Conservation (phyloP, 441 rosid species). For the Brassica hybrid region DNA sequence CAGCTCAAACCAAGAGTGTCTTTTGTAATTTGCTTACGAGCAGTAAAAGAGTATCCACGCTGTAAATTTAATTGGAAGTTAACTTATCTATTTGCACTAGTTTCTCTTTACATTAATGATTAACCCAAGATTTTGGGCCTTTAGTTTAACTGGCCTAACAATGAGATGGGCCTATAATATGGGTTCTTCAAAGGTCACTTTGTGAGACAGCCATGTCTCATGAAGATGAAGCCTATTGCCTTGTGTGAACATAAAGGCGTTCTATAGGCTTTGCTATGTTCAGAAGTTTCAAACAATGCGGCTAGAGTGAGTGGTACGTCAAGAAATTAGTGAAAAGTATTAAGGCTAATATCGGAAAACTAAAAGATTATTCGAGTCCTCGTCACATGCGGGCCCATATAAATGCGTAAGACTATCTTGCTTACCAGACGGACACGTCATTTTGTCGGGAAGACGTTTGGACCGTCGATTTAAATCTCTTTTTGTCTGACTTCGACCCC, state of each 20-base stretch:
- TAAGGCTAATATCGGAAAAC: slow-evolving; percentile 25
- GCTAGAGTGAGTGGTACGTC: slow-evolving; percentile 26
- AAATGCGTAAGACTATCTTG: slow-evolving; percentile 40
- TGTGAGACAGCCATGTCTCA: not conserved
- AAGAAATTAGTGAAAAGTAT: not conserved
- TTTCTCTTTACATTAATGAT: not conserved
- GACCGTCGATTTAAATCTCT: slow-evolving; percentile 41
- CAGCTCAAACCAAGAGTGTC: slow-evolving; percentile 25
- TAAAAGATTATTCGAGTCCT: slow-evolving; percentile 12
- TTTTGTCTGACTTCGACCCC: slow-evolving; percentile 33
- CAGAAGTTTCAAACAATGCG: slow-evolving; percentile 27
- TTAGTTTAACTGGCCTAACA: not conserved
- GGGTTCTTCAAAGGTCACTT: not conserved
- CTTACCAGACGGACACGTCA: slow-evolving; percentile 44
- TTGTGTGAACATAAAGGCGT: not conserved
- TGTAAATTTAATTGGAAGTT: slow-evolving; percentile 19
- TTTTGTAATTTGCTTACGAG: slow-evolving; percentile 13
- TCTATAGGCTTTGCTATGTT: not conserved
- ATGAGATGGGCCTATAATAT: not conserved
- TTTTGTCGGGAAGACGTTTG: slow-evolving; percentile 38
- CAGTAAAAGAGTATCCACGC: not conserved
- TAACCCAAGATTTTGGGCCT: not conserved
- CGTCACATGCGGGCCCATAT: slow-evolving; percentile 36
- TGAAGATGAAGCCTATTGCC: not conserved
- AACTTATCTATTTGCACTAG: not conserved